Base-by-base conservation (phyloP, 2,329 filamentous ascomycete species). In the Leptographium procerum region DNA sequence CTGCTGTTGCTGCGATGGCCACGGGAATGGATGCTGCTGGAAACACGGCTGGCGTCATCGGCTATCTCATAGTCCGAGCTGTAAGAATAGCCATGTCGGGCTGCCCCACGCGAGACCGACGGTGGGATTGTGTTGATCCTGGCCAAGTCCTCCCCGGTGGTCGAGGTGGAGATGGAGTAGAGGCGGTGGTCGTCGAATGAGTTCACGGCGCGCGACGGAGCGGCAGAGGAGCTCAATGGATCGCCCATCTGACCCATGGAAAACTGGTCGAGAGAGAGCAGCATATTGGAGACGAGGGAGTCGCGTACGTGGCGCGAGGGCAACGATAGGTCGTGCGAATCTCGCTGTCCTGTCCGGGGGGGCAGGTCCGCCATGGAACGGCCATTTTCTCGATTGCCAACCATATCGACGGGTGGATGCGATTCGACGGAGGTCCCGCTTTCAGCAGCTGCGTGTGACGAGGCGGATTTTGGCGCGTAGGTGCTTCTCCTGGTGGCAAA, bases 281-380 rank as follows among this genome's bases (percentile, higher is more conserved):
- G 84, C 87, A 99, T 94, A 71, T 96, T 95, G 72, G 94, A 88
- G 60, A 99, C 90, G 64, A 99, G 85, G 40, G 91, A 96, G 68
- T 95, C 89, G 65, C 92, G 85, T 62, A 89, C 84, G 69, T 89
- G 83, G 61, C 85, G 79, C 54, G 87, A 83, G 55, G 86, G 86
- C 66, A 95, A 79, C 59, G 89, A 91, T 62, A 96, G 79, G 70
- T 96, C 91, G 76, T 96, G 91, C 54, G 87, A 90, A 72, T 91
- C 85, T 64, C 80, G 75, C 57, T 70, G 68, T 64, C 66, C 62
- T 62, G 68, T 63, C 61, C 60, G 65, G 31, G 62, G 57, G 56
- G 62, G 63, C 63, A 70, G 61, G n/a, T 61, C 60, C 61, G 69
- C 55, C 61, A 67, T 29, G 19, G 62, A 64, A 63, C 62, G 60